Evolutionary conservation across 257 asterid species (phyloP).

Genomic region (Ligustrum vulgare): DNA sequence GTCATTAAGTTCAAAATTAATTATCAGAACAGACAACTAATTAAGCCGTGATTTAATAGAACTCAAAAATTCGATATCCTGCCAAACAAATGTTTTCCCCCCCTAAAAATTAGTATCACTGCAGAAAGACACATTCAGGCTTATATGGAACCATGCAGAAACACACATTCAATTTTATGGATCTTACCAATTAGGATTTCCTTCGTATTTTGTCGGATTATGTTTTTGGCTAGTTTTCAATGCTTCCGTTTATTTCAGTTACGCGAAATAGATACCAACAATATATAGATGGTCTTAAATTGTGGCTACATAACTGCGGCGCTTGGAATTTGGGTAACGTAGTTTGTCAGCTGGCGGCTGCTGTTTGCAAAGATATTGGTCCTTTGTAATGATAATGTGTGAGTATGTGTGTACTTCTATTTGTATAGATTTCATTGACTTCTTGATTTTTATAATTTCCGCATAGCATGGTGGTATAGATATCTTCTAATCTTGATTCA

Average conservation of each 20-base stretch:
- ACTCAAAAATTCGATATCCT: not conserved
- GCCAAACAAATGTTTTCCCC: not conserved
- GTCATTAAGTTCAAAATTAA: not conserved
- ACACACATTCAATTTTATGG: too few relatives aligned
- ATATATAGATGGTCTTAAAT: not conserved
- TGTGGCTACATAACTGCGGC: not conserved
- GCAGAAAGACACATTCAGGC: too few relatives aligned
- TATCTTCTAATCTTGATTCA: too few relatives aligned
- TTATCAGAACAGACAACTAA: not conserved
- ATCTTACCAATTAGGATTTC: not conserved
- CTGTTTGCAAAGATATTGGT: not conserved
- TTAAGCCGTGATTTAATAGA: not conserved
- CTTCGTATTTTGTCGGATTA: not conserved
- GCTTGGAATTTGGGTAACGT: not conserved
- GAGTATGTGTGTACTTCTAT: too few relatives aligned
- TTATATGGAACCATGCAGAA: too few relatives aligned
- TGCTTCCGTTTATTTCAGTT: not conserved
- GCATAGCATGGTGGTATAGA: too few relatives aligned
- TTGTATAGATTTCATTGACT: not conserved
- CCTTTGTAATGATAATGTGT: not conserved
- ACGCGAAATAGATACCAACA: not conserved
- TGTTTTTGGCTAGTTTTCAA: not conserved
- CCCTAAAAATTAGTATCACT: not conserved
- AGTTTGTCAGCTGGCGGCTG: slow-evolving; percentile 11
- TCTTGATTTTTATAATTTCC: not conserved